Conservation (phyloP, 2,329 filamentous ascomycete genomes). For the Diplocarpon rosae region DNA sequence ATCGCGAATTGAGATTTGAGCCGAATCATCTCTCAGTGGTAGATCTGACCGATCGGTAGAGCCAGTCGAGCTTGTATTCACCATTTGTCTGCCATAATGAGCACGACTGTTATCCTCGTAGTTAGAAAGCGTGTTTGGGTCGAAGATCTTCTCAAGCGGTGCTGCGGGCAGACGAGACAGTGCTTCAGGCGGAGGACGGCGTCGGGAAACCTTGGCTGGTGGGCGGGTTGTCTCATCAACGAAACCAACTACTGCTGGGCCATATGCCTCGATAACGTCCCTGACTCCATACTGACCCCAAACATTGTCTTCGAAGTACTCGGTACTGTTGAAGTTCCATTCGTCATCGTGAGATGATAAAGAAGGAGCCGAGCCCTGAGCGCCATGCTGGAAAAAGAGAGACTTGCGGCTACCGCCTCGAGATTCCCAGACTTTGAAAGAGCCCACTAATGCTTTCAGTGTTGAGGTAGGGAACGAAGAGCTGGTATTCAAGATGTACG, state of each 20-base stretch:
- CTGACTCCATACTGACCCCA: conserved; percentile 41
- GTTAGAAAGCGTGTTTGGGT: conserved; percentile 52
- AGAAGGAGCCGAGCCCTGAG: conserved; percentile 33
- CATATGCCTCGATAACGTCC: conserved; percentile 51
- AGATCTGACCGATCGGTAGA: conserved; percentile 38
- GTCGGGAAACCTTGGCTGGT: conserved; percentile 31
- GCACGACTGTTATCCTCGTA: conserved; percentile 52
- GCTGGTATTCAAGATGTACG: conserved; percentile 54
- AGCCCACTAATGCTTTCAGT: conserved; percentile 55
- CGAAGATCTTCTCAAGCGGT: conserved; percentile 54
- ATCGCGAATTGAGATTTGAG: conserved; percentile 40
- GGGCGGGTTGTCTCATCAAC: conserved; percentile 39
- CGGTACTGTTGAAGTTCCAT: conserved; percentile 58
- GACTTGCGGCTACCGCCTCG: conserved; percentile 60
- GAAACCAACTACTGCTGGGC: conserved; percentile 43
- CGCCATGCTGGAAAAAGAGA: conserved; percentile 48
- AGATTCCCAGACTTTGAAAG: conserved; percentile 66
- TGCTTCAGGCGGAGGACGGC: conserved; percentile 46
- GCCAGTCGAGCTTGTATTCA: conserved; percentile 11
- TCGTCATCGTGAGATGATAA: conserved; percentile 43
- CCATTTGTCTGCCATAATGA: conserved; percentile 41
- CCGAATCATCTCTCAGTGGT: conserved; percentile 46
- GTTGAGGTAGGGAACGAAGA: conserved; percentile 51
- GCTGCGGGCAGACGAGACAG: conserved; percentile 43
- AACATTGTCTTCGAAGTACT: conserved; percentile 50